phyloP scores from a whole-genome alignment of 306 rosid genomes.

The Astragalus glycyphyllos region DNA sequence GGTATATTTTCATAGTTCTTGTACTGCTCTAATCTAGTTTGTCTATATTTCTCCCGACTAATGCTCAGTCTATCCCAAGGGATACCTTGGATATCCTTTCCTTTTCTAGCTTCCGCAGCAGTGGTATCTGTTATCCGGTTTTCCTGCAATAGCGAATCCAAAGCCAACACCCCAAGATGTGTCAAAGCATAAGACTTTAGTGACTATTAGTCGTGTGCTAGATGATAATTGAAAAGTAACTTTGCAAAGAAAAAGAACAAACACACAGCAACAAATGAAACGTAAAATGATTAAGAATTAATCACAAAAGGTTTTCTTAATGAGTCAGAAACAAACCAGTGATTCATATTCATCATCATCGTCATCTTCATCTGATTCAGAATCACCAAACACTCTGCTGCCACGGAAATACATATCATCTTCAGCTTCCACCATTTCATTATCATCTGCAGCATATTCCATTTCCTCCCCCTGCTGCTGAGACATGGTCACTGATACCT shows the following conservation, averaged over 20 bases:
- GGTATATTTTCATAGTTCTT: constrained; percentile 82
- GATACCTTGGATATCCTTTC: constrained; percentile 55
- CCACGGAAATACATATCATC: constrained; percentile 44
- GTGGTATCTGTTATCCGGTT: constrained; percentile 47
- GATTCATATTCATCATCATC: constrained; percentile 34
- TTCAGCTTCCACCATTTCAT: constrained; percentile 52
- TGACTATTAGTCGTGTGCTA: neutral
- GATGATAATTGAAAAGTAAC: neutral
- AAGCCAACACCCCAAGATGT: constrained; percentile 1
- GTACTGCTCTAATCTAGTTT: constrained; percentile 82
- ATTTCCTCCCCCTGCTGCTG: constrained; percentile 40
- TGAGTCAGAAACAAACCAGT: constrained; percentile 42
- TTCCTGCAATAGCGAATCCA: constrained; percentile 41
- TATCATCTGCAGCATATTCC: constrained; percentile 43
- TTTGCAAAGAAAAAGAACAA: neutral
- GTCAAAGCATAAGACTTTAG: neutral
- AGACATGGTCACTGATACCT: constrained; percentile 42
- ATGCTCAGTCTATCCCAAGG: constrained; percentile 58
- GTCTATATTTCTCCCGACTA: constrained; percentile 57
- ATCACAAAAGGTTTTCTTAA: neutral
- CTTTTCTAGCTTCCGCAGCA: constrained; percentile 50
- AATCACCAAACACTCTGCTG: constrained; percentile 45
- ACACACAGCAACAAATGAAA: neutral
- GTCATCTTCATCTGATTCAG: constrained; percentile 41
- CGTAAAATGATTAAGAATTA: neutral